Base-by-base conservation (phyloP, 2,329 filamentous ascomycete genomes). In the Penicillium sp. region DNA sequence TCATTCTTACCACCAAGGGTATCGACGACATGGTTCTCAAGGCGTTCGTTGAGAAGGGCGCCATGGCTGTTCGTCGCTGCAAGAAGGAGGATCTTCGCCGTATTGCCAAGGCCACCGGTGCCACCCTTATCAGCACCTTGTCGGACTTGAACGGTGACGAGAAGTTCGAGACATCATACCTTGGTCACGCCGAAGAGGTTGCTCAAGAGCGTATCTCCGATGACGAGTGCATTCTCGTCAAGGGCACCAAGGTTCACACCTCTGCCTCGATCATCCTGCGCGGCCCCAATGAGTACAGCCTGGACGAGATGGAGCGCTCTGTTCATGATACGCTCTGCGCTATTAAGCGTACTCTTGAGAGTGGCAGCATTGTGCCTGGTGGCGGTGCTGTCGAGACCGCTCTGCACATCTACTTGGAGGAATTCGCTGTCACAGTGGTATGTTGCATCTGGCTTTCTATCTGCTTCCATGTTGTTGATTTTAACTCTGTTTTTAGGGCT, bases 221-320 rank as follows among this genome's bases (percentile, higher is more conserved):
- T 73, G 95, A 99, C 70, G 95, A 99, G 83, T 98, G 94, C 79
- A 99, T 99, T 68, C 82, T 99, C 65, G 86, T 99, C 76, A 97
- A 95, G 84, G 94, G 94, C 58, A 97, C 95, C 73, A 98, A 97
- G 83, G 86, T 90, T 30, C 92, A 95, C 80, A 95, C 90, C 3
- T 96, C 93, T 6, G 93, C 95, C 33, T 99, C 95, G 19, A 93
- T 97, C 78, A 96, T 99, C 70, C 90, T 99, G 57, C 91, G 95
- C 61, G 95, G 95, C 49, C 85, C 95, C 70, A 98, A 99, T 80
- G 95, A 99, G 79, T 98, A 91, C 81, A 92, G 92, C 63, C 87
- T 99, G 33, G 95, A 99, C 74, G 95, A 99, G 84, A 99, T 98
- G 94, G 95, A 99, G 84, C 91, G 95, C 67, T 98, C 95, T 1